Conservation (phyloP, 768 basidiomycete species). For the Xerocomus spinulosus region DNA sequence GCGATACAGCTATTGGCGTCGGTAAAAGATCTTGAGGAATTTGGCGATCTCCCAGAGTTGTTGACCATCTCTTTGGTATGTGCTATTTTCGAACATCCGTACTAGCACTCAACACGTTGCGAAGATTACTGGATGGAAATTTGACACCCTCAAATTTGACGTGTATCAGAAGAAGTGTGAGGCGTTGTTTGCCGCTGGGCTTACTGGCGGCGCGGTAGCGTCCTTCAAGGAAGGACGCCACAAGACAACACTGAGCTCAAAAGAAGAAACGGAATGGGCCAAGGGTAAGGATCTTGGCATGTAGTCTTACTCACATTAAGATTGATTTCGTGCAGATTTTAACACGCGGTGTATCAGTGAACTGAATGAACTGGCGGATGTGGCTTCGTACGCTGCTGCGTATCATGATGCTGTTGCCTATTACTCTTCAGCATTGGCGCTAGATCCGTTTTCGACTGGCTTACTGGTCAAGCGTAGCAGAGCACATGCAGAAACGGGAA, state of each 20-base stretch:
- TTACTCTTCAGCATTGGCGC: slow-evolving; percentile 6
- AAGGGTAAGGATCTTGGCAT: not conserved
- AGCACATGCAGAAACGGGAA: not conserved
- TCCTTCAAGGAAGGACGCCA: slow-evolving; percentile 1
- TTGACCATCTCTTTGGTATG: slow-evolving; percentile 15
- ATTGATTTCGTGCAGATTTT: slow-evolving; percentile 5
- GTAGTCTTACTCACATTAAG: not conserved
- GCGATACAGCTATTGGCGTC: slow-evolving; percentile 8
- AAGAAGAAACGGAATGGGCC: slow-evolving; percentile 4
- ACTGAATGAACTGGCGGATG: slow-evolving; percentile 7
- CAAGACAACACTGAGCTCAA: not conserved
- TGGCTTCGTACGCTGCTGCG: slow-evolving; percentile 1
- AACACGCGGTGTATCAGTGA: slow-evolving; percentile 5
- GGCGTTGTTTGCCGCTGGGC: slow-evolving; percentile 2
- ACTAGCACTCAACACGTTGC: not conserved
- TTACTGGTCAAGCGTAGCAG: slow-evolving; percentile 12
- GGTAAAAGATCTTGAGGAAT: not conserved
- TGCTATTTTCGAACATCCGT: not conserved
- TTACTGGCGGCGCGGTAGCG: not conserved
- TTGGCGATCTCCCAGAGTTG: slow-evolving; percentile 5
- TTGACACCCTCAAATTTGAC: slow-evolving; percentile 5
- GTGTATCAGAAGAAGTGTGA: slow-evolving; percentile 8
- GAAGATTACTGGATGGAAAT: slow-evolving; percentile 18
- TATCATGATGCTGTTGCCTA: slow-evolving; percentile 5
- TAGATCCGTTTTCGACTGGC: slow-evolving; percentile 1